Evolutionary conservation across 345 rosid species (phyloP).

Genomic region (Aurinia saxatilis): DNA sequence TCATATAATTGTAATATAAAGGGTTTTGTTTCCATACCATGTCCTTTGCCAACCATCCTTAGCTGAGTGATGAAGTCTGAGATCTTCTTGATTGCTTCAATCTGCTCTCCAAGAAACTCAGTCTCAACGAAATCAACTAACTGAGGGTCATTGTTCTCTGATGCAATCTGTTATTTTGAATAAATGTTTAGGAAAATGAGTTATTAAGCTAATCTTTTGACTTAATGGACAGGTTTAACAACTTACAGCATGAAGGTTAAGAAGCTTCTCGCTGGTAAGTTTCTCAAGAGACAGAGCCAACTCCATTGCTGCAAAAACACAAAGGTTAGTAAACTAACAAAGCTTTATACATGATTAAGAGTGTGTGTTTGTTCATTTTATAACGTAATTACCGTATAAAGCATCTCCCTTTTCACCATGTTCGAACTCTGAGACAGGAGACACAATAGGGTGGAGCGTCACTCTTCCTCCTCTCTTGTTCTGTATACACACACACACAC

Average conservation of each 20-base stretch:
- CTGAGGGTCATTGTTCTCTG: conserved; percentile 53
- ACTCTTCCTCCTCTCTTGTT: conserved; percentile 81
- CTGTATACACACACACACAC: conserved; percentile 22
- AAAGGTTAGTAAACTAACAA: background rate
- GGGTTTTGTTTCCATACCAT: conserved; percentile 44
- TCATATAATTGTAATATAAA: background rate
- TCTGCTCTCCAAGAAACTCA: conserved; percentile 71
- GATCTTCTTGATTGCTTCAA: conserved; percentile 80
- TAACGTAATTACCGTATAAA: conserved; percentile 37
- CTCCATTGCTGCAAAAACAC: conserved; percentile 67
- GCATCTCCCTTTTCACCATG: conserved; percentile 75
- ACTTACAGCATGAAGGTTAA: conserved; percentile 55
- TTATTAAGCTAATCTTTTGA: background rate
- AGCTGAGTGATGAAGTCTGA: conserved; percentile 77
- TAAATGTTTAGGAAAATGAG: background rate
- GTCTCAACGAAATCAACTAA: conserved; percentile 63
- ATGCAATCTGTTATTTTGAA: conserved; percentile 50
- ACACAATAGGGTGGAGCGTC: conserved; percentile 49
- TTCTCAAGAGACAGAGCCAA: conserved; percentile 79
- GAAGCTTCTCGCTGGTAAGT: conserved; percentile 74
- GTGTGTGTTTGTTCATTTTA: background rate
- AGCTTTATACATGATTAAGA: background rate
- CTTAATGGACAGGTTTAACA: background rate
- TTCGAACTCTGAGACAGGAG: conserved; percentile 61
- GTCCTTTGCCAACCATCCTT: conserved; percentile 88